phyloP scores from a whole-genome alignment of 495 filamentous ascomycete species.

The Trichoderma gamsii region DNA sequence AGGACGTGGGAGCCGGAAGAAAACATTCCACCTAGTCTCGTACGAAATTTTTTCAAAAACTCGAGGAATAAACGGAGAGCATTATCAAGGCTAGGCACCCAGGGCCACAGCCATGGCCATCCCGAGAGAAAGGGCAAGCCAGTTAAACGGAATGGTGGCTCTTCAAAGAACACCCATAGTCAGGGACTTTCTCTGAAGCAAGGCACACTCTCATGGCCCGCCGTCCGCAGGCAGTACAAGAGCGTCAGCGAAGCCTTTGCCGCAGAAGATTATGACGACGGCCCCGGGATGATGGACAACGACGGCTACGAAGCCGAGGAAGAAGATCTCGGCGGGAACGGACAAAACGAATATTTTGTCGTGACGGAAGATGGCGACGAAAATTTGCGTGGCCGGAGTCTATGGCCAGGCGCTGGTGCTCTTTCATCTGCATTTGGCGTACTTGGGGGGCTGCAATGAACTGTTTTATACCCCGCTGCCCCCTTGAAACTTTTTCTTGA shows the following conservation, averaged over 20 bases:
- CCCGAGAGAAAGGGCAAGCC: not conserved
- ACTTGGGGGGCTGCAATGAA: not conserved
- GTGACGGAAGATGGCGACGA: not conserved
- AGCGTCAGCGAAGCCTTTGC: constrained; percentile 18
- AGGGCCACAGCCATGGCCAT: not conserved
- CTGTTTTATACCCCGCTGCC: too few relatives aligned
- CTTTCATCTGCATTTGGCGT: constrained; percentile 3
- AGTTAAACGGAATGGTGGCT: not conserved
- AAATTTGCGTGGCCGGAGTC: not conserved
- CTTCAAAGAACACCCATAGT: not conserved
- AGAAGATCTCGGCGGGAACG: constrained; percentile 1
- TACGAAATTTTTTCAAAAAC: constrained; percentile 19
- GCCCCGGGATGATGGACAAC: constrained; percentile 3
- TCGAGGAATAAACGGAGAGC: not conserved
- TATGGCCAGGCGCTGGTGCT: not conserved
- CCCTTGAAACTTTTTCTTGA: not conserved
- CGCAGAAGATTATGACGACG: not conserved
- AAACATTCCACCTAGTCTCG: constrained; percentile 30
- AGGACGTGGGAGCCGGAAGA: constrained; percentile 43
- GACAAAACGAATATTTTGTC: not conserved
- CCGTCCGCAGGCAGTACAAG: constrained; percentile 6
- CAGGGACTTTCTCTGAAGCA: not conserved
- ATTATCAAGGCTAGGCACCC: not conserved
- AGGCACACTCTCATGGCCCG: not conserved
- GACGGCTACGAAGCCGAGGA: constrained; percentile 9